These are phyloP conservation scores for Pythium pyrilobum DNA, from an alignment of 352 stramenopile species.

Conservation along the genomic window DNA sequence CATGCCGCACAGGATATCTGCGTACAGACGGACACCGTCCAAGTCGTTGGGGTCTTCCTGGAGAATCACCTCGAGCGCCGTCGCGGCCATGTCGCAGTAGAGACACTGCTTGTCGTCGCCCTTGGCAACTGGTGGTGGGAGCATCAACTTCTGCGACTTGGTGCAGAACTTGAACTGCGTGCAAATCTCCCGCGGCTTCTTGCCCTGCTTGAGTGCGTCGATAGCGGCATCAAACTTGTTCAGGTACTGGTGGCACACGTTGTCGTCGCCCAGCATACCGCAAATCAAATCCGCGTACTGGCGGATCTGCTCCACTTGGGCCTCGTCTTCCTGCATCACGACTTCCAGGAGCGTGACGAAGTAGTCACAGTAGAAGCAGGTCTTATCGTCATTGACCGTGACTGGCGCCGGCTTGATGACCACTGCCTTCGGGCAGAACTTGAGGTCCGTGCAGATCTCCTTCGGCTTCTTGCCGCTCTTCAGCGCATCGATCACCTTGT, in stretches of 20 bases:
- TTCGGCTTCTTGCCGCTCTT: conserved; percentile 56
- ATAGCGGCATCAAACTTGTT: conserved; percentile 62
- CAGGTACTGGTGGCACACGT: conserved; percentile 59
- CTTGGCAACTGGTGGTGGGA: not conserved
- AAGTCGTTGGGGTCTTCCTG: conserved; percentile 56
- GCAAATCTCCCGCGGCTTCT: conserved; percentile 61
- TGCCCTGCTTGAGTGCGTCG: conserved; percentile 49
- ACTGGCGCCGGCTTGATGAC: not conserved
- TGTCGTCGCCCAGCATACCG: conserved; percentile 55
- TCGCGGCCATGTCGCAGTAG: conserved; percentile 64
- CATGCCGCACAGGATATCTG: conserved; percentile 73
- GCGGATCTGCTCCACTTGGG: conserved; percentile 51
- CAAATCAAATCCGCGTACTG: conserved; percentile 76
- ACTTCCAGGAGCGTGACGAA: conserved; percentile 58
- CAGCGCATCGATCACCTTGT: conserved; percentile 53
- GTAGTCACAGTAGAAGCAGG: conserved; percentile 64
- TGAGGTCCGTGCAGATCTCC: conserved; percentile 35
- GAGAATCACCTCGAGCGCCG: conserved; percentile 49
- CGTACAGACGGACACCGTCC: conserved; percentile 49
- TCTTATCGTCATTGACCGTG: conserved; percentile 22
- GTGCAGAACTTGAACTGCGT: conserved; percentile 42
- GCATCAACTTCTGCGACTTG: not conserved
- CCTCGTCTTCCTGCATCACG: conserved; percentile 42
- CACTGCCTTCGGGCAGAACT: conserved; percentile 3
- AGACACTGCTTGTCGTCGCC: conserved; percentile 34